These are phyloP conservation scores for Puccinia triticina DNA, from an alignment of 1,284 basidiomycete genomes.

Conservation along the genomic window DNA sequence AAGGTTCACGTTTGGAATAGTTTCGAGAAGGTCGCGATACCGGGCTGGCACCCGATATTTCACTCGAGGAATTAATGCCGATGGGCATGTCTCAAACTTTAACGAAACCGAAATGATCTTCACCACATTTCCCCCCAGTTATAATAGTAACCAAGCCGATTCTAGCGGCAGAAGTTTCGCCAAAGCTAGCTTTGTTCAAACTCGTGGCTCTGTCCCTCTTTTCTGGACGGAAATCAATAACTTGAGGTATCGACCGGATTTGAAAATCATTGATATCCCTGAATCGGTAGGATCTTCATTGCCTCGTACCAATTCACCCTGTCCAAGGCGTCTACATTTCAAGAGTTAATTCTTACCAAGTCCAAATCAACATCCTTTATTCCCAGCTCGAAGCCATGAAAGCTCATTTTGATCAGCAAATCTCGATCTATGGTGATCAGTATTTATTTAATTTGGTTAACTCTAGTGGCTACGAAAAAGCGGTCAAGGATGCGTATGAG, in stretches of 20 bases:
- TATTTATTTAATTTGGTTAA: conserved; percentile 91
- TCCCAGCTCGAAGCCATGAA: conserved; percentile 71
- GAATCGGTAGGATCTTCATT: conserved; percentile 68
- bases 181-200: conserved; percentile 76
- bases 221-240: conserved; percentile 99
- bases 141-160: conserved; percentile 51
- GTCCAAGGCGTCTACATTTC: neutral
- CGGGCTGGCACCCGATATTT: conserved; percentile 97
- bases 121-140: conserved; percentile 62
- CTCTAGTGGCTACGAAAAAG: conserved; percentile 90
- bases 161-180: conserved; percentile 61
- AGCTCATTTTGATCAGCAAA: conserved; percentile 76
- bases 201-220: conserved; percentile 87
- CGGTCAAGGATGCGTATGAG: conserved; percentile 95
- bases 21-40: conserved; percentile 88
- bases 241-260: conserved; percentile 91
- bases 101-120: conserved; percentile 93
- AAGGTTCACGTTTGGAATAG: conserved; percentile 80
- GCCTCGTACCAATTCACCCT: neutral
- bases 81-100: conserved; percentile 79
- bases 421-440: conserved; percentile 76
- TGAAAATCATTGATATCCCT: conserved; percentile 90
- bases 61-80: conserved; percentile 82
- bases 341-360: neutral
- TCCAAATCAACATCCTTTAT: neutral